Evolutionary conservation across 371 early-diverging fungal species (phyloP), one percentile per base, ranked within the genome.

Genomic region (Lichtheimia ramosa): DNA sequence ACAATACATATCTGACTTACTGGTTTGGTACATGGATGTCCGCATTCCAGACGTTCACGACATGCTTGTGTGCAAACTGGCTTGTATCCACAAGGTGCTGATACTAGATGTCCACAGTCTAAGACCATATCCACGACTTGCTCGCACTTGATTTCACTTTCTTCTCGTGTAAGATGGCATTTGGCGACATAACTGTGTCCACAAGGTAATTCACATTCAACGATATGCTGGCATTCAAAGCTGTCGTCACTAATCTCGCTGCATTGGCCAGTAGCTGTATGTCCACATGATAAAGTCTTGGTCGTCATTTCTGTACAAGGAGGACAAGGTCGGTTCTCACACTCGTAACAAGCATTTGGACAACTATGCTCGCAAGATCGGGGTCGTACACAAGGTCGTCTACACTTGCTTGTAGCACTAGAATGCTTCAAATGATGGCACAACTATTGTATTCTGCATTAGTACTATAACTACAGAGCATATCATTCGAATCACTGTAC

Each of bases 351-450:
- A 25, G 56, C 66, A 13, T 65, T 72, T 1, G 54, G 56, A 56
- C 79, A 79, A 1, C 42, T n/a, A 20, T 79, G 79, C 0, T n/a
- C 41, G 48, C 79, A 79, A 2, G 68, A 62, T 1, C 79, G 63
- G 2, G 54, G 25, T 10, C 76, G 63, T 20, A 56, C 70, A 56
- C 79, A 79, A 0, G 54, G 52, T 24, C 68, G 58, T 18, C 56
- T 40, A 55, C 79, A 79, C 0, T 52, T 43, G 14, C 69, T 48
- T 14, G n/a, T 16, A 8, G 21, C 18, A n/a, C 59, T 49, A 1
- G 62, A 40, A 34, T 79, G 79, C 2, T 50, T 51, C 16, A 65
- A 51, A 48, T 64, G 63, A 55, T 79, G 79, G 25, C 79, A 79
- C 0, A 54, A 16, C 66, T 69, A 63, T 5, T 34, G 6, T 34